These are phyloP conservation scores for Nemania sp. DNA, from an alignment of 2,329 filamentous ascomycete genomes.

Conservation along the genomic window DNA sequence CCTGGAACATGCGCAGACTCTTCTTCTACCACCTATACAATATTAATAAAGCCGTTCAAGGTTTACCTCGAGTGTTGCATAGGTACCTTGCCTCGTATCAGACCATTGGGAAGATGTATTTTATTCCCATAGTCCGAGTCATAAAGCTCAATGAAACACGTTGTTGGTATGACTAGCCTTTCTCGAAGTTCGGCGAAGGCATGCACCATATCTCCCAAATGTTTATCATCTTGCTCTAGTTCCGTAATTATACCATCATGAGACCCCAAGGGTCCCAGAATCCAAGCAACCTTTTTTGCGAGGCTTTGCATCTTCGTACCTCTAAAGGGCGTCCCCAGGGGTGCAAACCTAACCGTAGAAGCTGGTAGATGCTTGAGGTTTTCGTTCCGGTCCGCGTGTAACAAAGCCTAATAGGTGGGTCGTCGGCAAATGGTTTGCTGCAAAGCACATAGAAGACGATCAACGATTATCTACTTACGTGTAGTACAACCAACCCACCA, in stretches of 20 bases:
- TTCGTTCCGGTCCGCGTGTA: slow-evolving; percentile 8
- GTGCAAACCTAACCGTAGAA: not conserved
- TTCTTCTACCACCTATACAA: slow-evolving; percentile 10
- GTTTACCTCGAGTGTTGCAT: not conserved
- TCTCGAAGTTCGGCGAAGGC: slow-evolving; percentile 8
- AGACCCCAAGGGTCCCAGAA: slow-evolving; percentile 1
- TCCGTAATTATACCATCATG: slow-evolving; percentile 10
- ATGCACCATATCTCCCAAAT: slow-evolving; percentile 10
- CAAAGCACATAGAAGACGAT: not conserved
- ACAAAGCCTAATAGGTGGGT: slow-evolving; percentile 1
- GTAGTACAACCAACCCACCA: slow-evolving; percentile 12
- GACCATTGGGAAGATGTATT: not conserved
- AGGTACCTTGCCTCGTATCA: not conserved
- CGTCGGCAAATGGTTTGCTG: not conserved
- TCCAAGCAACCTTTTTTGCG: not conserved
- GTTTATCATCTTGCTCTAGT: not conserved
- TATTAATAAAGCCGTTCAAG: not conserved
- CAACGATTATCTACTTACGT: slow-evolving; percentile 1
- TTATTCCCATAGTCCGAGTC: slow-evolving; percentile 12
- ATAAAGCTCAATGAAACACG: slow-evolving; percentile 8
- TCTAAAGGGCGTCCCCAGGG: slow-evolving; percentile 14
- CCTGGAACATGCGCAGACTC: slow-evolving; percentile 9
- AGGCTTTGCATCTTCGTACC: slow-evolving; percentile 11
- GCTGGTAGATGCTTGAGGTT: slow-evolving; percentile 1
- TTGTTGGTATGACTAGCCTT: slow-evolving; percentile 3